Conservation (phyloP, 169 alveolate species). For the Plasmodium berghei region DNA sequence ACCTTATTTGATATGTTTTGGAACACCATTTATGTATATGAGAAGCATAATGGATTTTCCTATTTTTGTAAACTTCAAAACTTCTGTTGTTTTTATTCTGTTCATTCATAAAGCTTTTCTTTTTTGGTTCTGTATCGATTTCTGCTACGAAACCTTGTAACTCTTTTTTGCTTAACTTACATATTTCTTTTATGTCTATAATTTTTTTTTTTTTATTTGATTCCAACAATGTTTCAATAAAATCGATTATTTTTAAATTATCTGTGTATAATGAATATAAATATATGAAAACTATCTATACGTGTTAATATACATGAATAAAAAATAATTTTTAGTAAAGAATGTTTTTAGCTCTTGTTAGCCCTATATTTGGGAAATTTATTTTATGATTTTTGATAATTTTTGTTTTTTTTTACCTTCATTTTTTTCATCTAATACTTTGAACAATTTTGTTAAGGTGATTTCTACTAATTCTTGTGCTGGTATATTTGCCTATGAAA, state of each 20-base stretch:
- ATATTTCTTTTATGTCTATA: constrained; percentile 72
- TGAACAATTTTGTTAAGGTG: constrained; percentile 68
- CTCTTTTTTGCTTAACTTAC: constrained; percentile 69
- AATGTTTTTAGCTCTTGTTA: not conserved
- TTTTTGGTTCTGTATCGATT: constrained; percentile 34
- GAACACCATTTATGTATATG: constrained; percentile 78
- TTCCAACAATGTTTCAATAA: constrained; percentile 70
- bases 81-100: constrained; percentile 42
- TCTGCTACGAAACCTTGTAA: constrained; percentile 76
- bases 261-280: constrained; percentile 7
- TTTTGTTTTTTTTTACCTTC: constrained; percentile 40
- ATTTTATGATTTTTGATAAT: not conserved
- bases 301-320: not conserved
- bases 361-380: not conserved
- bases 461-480: constrained; percentile 69
- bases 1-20: constrained; percentile 76
- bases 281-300: not conserved
- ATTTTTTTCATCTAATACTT: constrained; percentile 73
- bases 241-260: constrained; percentile 60
- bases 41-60: constrained; percentile 72
- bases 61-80: constrained; percentile 32
- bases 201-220: constrained; percentile 67
- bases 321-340: not conserved
- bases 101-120: constrained; percentile 11
- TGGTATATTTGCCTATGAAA: constrained; percentile 54